A percentile compares a stretch with the other conserved stretches of the same genome.
Evolutionary conservation across 805 yeast species (phyloP).

Genomic region (Starmerella bombicola): DNA sequence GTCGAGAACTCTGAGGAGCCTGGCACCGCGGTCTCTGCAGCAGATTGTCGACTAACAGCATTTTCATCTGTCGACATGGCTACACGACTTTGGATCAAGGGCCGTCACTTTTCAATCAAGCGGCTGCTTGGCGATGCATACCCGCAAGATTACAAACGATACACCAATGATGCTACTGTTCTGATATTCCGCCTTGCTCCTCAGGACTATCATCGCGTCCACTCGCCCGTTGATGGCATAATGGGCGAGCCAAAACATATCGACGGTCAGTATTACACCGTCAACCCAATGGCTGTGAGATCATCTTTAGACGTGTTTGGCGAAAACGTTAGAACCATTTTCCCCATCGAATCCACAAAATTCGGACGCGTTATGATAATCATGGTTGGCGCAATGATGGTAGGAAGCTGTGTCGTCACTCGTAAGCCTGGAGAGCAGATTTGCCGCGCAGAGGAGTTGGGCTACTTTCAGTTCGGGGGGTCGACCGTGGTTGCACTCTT

Average conservation of each 20-base stretch:
- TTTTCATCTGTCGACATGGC: slow-evolving; percentile 51
- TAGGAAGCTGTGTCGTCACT: slow-evolving; percentile 73
- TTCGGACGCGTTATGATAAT: slow-evolving; percentile 70
- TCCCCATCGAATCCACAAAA: slow-evolving; percentile 61
- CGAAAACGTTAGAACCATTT: slow-evolving; percentile 68
- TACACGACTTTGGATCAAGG: slow-evolving; percentile 79
- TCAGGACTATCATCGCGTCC: slow-evolving; percentile 93
- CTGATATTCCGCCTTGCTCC: slow-evolving; percentile 87
- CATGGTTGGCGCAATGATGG: slow-evolving; percentile 98
- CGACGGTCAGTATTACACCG: slow-evolving; percentile 88
- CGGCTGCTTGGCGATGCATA: slow-evolving; percentile 42
- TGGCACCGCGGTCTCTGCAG: slow-evolving; percentile 55
- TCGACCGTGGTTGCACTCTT: slow-evolving; percentile 67
- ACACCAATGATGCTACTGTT: slow-evolving; percentile 39
- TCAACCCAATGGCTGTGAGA: slow-evolving; percentile 93
- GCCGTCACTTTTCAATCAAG: slow-evolving; percentile 55
- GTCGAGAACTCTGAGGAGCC: slow-evolving; percentile 45
- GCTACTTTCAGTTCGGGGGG: slow-evolving; percentile 94
- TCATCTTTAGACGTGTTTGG: slow-evolving; percentile 84
- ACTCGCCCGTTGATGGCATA: slow-evolving; percentile 67
- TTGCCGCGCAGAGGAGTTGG: slow-evolving; percentile 67
- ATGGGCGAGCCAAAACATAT: slow-evolving; percentile 55
- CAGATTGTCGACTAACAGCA: slow-evolving; percentile 75
- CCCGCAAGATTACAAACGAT: slow-evolving; percentile 29
- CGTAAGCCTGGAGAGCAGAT: slow-evolving; percentile 48